Conservation (phyloP, 1,139 yeast species). For the Starmera stellimalicola region DNA sequence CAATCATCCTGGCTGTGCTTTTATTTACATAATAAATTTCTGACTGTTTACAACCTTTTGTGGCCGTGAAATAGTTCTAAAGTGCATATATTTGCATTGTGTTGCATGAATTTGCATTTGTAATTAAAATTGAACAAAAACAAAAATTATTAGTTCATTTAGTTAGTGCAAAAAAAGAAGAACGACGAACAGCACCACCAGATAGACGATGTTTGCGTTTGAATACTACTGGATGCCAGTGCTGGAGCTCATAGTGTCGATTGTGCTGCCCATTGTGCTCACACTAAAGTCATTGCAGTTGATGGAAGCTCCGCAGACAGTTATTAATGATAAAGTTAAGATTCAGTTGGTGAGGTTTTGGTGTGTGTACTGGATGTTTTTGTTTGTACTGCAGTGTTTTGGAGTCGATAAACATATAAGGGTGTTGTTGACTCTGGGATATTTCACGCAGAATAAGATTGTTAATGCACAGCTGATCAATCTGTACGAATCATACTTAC, state of each 20-base stretch:
- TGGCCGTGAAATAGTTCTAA: neutral
- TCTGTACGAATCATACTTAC: constrained; percentile 8
- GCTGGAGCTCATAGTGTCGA: constrained; percentile 8
- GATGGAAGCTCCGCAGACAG: constrained; percentile 1
- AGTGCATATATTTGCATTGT: neutral
- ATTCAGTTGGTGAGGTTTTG: constrained; percentile 10
- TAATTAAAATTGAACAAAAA: neutral
- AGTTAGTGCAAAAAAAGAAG: neutral
- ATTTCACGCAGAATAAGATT: constrained; percentile 4
- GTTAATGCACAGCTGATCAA: constrained; percentile 4
- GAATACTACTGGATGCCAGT: constrained; percentile 12
- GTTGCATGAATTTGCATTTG: neutral
- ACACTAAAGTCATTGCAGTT: constrained; percentile 14
- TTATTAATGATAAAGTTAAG: neutral
- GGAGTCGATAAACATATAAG: constrained; percentile 12
- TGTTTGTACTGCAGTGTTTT: constrained; percentile 6
- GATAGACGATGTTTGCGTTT: constrained; percentile 7
- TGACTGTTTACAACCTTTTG: too few relatives aligned
- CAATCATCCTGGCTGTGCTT: too few relatives aligned
- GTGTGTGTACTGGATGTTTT: constrained; percentile 14
- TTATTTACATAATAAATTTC: too few relatives aligned
- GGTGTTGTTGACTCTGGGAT: constrained; percentile 8
- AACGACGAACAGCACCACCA: neutral
- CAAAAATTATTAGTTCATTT: neutral
- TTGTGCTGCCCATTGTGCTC: constrained; percentile 11